Conservation (phyloP, 2,329 filamentous ascomycete species). For the Colletotrichum horii region DNA sequence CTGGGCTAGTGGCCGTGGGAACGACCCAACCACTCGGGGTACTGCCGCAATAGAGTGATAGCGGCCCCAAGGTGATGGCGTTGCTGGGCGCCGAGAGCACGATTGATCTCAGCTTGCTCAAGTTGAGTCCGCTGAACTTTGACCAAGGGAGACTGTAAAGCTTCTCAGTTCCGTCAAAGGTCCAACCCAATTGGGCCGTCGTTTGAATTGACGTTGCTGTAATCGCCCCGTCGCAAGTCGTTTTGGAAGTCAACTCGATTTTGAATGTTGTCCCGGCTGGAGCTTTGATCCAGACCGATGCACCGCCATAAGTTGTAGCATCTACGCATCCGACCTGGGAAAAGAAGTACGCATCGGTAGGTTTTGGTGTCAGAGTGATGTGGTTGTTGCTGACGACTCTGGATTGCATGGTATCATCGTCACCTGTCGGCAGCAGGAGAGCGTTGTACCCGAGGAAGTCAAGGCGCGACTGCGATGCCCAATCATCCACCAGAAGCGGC, state of each 20-base stretch:
- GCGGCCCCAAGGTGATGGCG: slow-evolving; percentile 57
- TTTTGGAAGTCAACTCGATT: slow-evolving; percentile 55
- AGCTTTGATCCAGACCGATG: slow-evolving; percentile 61
- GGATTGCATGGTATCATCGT: slow-evolving; percentile 62
- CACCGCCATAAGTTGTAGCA: slow-evolving; percentile 57
- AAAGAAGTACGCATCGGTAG: slow-evolving; percentile 61
- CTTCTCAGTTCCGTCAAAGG: slow-evolving; percentile 63
- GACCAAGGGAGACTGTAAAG: slow-evolving; percentile 64
- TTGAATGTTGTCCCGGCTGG: slow-evolving; percentile 54
- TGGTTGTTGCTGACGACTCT: slow-evolving; percentile 56
- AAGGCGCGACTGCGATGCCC: slow-evolving; percentile 64
- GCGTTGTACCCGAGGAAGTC: slow-evolving; percentile 68
- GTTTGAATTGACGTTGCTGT: slow-evolving; percentile 43
- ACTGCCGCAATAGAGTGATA: slow-evolving; percentile 63
- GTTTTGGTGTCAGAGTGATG: slow-evolving; percentile 55
- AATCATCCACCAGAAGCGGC: slow-evolving; percentile 61
- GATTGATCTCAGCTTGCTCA: slow-evolving; percentile 55
- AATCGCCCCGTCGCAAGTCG: slow-evolving; percentile 45
- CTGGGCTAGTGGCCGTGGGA: slow-evolving; percentile 41
- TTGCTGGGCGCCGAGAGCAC: slow-evolving; percentile 53
- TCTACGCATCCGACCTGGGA: slow-evolving; percentile 60
- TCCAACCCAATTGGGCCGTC: slow-evolving; percentile 59
- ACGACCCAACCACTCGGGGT: slow-evolving; percentile 54
- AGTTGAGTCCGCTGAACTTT: slow-evolving; percentile 55
- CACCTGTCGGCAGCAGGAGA: slow-evolving; percentile 58